Percentiles rank a stretch among this genome's conserved stretches.
These are phyloP conservation scores for Wallacemonas collosoma DNA, from an alignment of 208 protist species.

Conservation along the genomic window DNA sequence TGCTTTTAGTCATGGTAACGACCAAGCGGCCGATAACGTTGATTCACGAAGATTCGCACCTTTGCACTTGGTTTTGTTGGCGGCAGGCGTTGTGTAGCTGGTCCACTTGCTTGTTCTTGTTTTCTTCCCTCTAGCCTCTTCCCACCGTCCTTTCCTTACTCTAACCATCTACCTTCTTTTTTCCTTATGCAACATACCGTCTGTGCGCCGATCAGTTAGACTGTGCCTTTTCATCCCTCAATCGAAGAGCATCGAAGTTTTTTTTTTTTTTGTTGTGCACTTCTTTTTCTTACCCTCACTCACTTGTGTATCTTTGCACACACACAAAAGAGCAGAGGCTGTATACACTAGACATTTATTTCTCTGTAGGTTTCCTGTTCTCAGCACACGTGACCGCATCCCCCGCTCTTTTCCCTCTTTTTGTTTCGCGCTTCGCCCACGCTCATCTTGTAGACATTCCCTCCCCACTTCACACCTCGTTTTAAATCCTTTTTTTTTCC, in stretches of 20 bases:
- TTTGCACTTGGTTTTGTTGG: too few relatives aligned
- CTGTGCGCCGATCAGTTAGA: slow-evolving; percentile 3
- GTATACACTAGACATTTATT: neutral
- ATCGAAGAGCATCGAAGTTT: neutral
- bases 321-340: neutral
- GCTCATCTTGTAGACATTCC: neutral
- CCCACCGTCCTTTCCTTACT: neutral
- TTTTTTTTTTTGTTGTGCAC: neutral
- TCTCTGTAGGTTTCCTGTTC: neutral
- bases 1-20: too few relatives aligned
- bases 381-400: neutral
- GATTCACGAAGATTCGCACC: too few relatives aligned
- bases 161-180: neutral
- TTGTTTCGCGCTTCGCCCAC: neutral
- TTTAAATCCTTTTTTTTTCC: slow-evolving; percentile 1
- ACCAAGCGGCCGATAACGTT: too few relatives aligned
- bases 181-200: neutral
- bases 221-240: neutral
- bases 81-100: neutral
- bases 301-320: too few relatives aligned
- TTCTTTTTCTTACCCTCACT: neutral
- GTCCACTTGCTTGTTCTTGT: neutral
- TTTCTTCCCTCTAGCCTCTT: neutral
- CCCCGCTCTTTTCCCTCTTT: neutral
- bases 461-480: neutral